These are phyloP conservation scores for Diatrype stigma DNA, from an alignment of 2,329 filamentous ascomycete species.

Conservation along the genomic window DNA sequence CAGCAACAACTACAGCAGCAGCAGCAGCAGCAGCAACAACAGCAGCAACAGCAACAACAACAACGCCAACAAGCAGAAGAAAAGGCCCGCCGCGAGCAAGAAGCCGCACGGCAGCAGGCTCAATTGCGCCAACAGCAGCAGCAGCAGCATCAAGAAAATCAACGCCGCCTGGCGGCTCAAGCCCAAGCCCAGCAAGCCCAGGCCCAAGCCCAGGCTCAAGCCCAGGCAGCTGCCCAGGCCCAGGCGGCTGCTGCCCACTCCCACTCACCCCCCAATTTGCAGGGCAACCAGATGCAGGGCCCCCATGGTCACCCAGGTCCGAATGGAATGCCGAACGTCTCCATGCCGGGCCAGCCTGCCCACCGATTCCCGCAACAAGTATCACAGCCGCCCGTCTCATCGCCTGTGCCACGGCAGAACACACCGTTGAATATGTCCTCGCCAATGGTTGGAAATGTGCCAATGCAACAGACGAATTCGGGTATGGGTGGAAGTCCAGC, in stretches of 20 bases:
- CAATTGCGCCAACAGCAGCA: conserved; percentile 39
- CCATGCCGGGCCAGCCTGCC: conserved; percentile 37
- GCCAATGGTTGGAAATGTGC: conserved; percentile 57
- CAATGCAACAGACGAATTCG: conserved; percentile 63
- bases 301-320: conserved; percentile 40
- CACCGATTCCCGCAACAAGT: conserved; percentile 51
- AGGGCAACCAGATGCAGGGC: conserved; percentile 32
- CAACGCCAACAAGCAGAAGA: conserved; percentile 31
- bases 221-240: conserved; percentile 20
- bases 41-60: conserved; percentile 27
- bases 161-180: conserved; percentile 14
- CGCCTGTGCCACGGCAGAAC: conserved; percentile 61
- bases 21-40: conserved; percentile 29
- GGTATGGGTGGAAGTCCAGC: conserved; percentile 66
- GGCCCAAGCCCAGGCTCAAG: conserved; percentile 25
- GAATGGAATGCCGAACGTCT: conserved; percentile 39
- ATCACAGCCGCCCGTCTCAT: conserved; percentile 61
- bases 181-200: conserved; percentile 21
- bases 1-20: conserved; percentile 24
- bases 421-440: conserved; percentile 64
- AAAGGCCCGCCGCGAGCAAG: conserved; percentile 11
- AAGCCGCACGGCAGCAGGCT: conserved; percentile 35
- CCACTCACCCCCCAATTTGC: conserved; percentile 25
- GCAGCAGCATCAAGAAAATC: conserved; percentile 27
- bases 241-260: conserved; percentile 28